phyloP scores from a whole-genome alignment of 352 stramenopile genomes.

The Pythium folliculosum region DNA sequence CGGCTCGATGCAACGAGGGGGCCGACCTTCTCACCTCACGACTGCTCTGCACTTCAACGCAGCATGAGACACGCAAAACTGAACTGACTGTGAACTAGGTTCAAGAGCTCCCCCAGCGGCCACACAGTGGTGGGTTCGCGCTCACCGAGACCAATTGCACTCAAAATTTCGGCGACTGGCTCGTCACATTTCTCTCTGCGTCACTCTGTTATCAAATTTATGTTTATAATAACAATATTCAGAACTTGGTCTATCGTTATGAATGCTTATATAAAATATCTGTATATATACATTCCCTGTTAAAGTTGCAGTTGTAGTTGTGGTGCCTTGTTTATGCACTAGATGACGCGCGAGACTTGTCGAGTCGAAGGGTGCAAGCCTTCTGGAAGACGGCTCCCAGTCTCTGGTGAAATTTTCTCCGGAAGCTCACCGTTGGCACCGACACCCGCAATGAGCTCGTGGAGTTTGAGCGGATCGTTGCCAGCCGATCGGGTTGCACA shows the following conservation, averaged over 20 bases:
- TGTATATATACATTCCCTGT: background rate
- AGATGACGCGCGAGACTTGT: too few species aligned
- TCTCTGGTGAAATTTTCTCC: too few species aligned
- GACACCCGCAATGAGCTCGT: background rate
- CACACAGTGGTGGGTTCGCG: background rate
- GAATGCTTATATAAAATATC: background rate
- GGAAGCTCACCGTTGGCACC: too few species aligned
- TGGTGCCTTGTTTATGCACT: too few species aligned
- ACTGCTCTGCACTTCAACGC: background rate
- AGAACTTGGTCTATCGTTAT: too few species aligned
- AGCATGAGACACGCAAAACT: background rate
- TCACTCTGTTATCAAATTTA: background rate
- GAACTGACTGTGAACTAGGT: background rate
- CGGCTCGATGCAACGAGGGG: background rate
- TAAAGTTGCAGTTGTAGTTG: background rate
- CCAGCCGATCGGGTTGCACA: too few species aligned
- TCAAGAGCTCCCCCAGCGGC: background rate
- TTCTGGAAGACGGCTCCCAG: background rate
- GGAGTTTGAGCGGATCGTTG: background rate
- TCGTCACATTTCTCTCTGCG: conserved; percentile 1
- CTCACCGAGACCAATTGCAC: background rate
- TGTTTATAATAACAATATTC: too few species aligned
- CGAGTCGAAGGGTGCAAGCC: background rate
- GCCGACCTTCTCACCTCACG: background rate
- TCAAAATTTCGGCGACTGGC: background rate